phyloP scores from a whole-genome alignment of 2,329 filamentous ascomycete species.

The Cladosporium sp. region DNA sequence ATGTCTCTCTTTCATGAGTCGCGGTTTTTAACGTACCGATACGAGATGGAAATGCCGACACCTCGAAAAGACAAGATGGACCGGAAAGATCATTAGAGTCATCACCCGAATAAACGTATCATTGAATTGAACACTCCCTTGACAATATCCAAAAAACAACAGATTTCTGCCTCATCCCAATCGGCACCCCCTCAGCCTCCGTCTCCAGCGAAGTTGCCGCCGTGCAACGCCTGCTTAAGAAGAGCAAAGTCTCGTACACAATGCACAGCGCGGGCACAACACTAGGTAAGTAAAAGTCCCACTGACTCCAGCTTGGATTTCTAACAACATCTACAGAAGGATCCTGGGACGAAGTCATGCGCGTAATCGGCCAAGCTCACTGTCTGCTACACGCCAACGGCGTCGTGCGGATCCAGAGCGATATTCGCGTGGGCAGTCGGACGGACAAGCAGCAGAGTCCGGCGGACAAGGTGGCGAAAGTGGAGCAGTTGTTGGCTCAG shows the following conservation, averaged over 20 bases:
- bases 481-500: conserved; percentile 53
- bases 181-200: conserved; percentile 56
- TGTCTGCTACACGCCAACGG: conserved; percentile 70
- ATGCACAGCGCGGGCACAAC: conserved; percentile 97
- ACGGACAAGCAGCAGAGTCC: conserved; percentile 84
- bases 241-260: conserved; percentile 75
- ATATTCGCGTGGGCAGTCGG: conserved; percentile 81
- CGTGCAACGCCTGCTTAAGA: conserved; percentile 81
- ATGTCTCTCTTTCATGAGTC: not conserved
- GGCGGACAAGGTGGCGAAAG: conserved; percentile 72
- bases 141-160: not conserved
- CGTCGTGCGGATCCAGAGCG: conserved; percentile 81
- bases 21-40: not conserved
- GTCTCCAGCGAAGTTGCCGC: conserved; percentile 73
- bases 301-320: too few species aligned
- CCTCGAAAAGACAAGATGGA: not conserved
- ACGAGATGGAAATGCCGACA: not conserved
- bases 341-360: conserved; percentile 84
- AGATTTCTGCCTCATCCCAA: conserved; percentile 89
- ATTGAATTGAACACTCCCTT: not conserved
- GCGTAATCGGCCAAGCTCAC: conserved; percentile 82
- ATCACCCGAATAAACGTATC: not conserved
- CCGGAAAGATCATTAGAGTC: too few species aligned
- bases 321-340: conserved; percentile 62
- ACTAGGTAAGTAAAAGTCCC: conserved; percentile 74